These are phyloP conservation scores for Russula vinacea DNA, from an alignment of 768 basidiomycete species.

Conservation along the genomic window DNA sequence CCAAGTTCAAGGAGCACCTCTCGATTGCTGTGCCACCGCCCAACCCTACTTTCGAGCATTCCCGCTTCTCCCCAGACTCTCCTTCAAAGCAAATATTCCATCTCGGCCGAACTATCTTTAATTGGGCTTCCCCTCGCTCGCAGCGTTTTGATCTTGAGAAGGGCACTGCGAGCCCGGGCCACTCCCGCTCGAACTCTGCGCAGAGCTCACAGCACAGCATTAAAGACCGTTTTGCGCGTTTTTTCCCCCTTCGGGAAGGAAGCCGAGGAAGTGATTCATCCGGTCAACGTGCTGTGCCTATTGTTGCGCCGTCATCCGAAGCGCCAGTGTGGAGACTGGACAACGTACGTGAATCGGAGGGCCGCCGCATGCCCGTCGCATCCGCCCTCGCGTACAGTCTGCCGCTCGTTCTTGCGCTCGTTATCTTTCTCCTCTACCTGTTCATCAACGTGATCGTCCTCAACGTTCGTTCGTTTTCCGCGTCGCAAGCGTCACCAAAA, in stretches of 20 bases:
- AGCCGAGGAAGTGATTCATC: slow-evolving; percentile 27
- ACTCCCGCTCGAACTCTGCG: slow-evolving; percentile 23
- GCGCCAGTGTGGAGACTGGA: slow-evolving; percentile 40
- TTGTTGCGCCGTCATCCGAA: slow-evolving; percentile 30
- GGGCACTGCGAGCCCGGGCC: slow-evolving; percentile 21
- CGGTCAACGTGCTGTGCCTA: slow-evolving; percentile 33
- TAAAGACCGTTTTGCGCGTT: slow-evolving; percentile 39
- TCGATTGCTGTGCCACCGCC: slow-evolving; percentile 27
- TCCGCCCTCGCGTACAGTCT: slow-evolving; percentile 33
- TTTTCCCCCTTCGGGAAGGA: slow-evolving; percentile 41
- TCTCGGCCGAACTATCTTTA: slow-evolving; percentile 32
- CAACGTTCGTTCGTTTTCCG: slow-evolving; percentile 38
- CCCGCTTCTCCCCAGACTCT: slow-evolving; percentile 48
- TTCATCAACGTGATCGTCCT: slow-evolving; percentile 43
- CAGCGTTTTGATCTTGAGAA: slow-evolving; percentile 29
- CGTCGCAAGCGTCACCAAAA: slow-evolving; percentile 21
- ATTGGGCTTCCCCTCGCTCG: slow-evolving; percentile 31
- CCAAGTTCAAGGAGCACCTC: slow-evolving; percentile 25
- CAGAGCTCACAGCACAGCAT: slow-evolving; percentile 26
- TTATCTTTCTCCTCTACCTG: slow-evolving; percentile 44
- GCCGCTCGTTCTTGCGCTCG: slow-evolving; percentile 37
- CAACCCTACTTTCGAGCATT: slow-evolving; percentile 35
- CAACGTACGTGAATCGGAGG: slow-evolving; percentile 39
- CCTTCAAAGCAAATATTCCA: slow-evolving; percentile 31
- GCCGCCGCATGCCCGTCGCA: slow-evolving; percentile 32